Percentiles rank a stretch among this genome's conserved stretches.
Evolutionary conservation across 1,284 basidiomycete genomes (phyloP).

Genomic region (Exsudoporus floridanus): DNA sequence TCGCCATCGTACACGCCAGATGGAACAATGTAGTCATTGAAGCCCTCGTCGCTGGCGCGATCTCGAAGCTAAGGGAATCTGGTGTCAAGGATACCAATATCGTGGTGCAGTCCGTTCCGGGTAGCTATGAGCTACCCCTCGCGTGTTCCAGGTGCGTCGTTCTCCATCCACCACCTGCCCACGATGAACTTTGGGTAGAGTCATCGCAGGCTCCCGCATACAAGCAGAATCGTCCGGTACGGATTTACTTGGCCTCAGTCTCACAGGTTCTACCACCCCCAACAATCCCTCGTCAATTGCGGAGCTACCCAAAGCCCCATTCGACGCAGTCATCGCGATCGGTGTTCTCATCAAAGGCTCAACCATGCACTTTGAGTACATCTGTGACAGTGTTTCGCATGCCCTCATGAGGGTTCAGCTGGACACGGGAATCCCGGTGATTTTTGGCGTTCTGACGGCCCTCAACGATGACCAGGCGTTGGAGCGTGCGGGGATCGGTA

Average conservation of each 20-base stretch:
- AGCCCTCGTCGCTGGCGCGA: conserved; percentile 75
- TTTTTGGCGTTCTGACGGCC: conserved; percentile 95
- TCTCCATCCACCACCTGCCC: not conserved
- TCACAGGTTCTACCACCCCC: conserved; percentile 38
- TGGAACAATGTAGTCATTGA: conserved; percentile 91
- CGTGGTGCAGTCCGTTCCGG: conserved; percentile 88
- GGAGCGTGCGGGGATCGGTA: conserved; percentile 83
- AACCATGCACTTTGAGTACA: conserved; percentile 99
- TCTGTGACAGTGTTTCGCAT: conserved; percentile 89
- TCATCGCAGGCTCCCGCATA: conserved; percentile 83
- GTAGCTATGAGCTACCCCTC: conserved; percentile 91
- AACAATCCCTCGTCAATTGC: conserved; percentile 40
- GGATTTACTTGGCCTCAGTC: conserved; percentile 75
- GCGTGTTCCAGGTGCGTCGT: conserved; percentile 72
- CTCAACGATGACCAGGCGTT: conserved; percentile 94
- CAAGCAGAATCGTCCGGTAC: conserved; percentile 69
- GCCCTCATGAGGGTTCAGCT: conserved; percentile 93
- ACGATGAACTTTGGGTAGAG: conserved; percentile 42
- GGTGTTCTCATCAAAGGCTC: conserved; percentile 97
- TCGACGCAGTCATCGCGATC: conserved; percentile 95
- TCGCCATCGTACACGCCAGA: conserved; percentile 90
- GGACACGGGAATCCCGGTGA: conserved; percentile 92
- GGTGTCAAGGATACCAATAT: conserved; percentile 93
- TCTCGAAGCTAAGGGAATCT: conserved; percentile 74
- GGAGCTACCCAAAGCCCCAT: conserved; percentile 61